Conservation (phyloP, 306 rosid genomes). For the Malus sieversii region DNA sequence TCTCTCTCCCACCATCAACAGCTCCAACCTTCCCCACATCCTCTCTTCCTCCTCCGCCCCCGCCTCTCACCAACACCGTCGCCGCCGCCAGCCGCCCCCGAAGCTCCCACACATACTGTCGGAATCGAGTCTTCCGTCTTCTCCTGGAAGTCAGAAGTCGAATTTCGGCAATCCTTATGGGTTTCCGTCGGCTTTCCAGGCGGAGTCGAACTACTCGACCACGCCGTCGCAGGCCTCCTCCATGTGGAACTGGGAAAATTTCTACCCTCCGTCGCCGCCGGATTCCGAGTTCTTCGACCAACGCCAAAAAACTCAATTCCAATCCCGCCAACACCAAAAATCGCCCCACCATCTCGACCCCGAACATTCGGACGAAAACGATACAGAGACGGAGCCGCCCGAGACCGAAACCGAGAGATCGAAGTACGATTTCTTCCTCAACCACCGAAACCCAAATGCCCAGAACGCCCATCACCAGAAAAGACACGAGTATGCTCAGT, state of each 20-base stretch:
- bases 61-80: constrained; percentile 28
- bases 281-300: constrained; percentile 64
- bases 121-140: constrained; percentile 59
- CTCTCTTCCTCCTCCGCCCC: constrained; percentile 27
- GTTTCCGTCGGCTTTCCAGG: constrained; percentile 60
- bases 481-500: neutral
- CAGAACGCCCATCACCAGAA: neutral
- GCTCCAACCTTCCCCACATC: constrained; percentile 58
- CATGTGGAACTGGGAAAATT: constrained; percentile 94
- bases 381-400: neutral
- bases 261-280: constrained; percentile 94
- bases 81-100: constrained; percentile 38
- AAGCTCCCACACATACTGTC: constrained; percentile 93
- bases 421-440: constrained; percentile 10
- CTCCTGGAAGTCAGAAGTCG: constrained; percentile 51
- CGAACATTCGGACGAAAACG: constrained; percentile 20
- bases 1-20: constrained; percentile 45
- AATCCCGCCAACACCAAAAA: constrained; percentile 4
- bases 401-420: constrained; percentile 35
- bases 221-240: constrained; percentile 96
- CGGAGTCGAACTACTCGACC: constrained; percentile 63
- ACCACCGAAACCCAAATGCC: neutral
- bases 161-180: constrained; percentile 27
- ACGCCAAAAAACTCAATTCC: constrained; percentile 15
- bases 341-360: neutral